Base-by-base conservation (phyloP, 2,329 filamentous ascomycete species). In the Nannizziopsis arthrosporioides region DNA sequence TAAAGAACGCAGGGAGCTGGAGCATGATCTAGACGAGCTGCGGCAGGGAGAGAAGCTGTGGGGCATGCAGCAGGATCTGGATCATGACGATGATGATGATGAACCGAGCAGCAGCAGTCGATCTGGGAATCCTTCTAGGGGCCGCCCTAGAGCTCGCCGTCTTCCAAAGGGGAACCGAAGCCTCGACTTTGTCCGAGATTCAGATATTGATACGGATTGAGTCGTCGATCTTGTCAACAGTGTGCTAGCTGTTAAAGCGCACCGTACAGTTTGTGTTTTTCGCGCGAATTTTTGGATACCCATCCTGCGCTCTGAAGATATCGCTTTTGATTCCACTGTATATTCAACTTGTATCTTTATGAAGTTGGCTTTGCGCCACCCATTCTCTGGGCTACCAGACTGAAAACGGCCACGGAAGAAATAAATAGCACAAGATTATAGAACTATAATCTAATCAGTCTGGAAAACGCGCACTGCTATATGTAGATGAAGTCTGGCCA, bases 361-460 rank as follows among this genome's bases (percentile, higher is more conserved):
- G 27, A 14, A 35, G 59, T 56, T 15, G 60, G 50, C 51, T 66
- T 68, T 43, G 59, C 61, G 19, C 66, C 67, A 52, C 73, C 74
- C 76, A 95, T 84, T 56, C 84, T 83, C 62, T 98, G 92, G 22
- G 90, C 92, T 52, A 92, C 81, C 51, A 98, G 71, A 63, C 90
- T 94, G 71, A 96, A 95, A 51, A 94, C 80, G 6, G 90, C 88
- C 18, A 98, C 85, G 0, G 92, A 95, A 18, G 89, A 92, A 74
- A 98, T 90, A 70, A 96, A 98, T 1, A 96, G 73, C 1, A 95
- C 88, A 0, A 94, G 80, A 61, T 98, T 96, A 69, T 98, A 98
- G 66, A 98, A 98, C 92, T 94, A 59, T 6, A 48, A 32, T 14
- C 40, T 12, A n/a, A 39, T 40, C 10, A n/a, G 10, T 10, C 3